Conservation (phyloP, 768 basidiomycete species). For the Xerocomellus chrysenteron region DNA sequence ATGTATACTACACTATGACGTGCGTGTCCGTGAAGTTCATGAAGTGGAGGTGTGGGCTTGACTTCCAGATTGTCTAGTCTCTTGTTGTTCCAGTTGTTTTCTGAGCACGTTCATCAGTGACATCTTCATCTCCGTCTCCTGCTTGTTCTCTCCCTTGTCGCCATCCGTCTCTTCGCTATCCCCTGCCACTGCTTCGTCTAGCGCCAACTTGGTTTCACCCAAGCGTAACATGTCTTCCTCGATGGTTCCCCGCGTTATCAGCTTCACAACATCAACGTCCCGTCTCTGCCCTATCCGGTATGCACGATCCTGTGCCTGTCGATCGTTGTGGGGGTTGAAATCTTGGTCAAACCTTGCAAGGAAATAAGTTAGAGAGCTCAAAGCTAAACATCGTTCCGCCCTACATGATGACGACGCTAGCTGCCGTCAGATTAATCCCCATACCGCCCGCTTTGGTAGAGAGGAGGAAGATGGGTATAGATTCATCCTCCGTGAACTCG, state of each 20-base stretch:
- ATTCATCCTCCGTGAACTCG: conserved; percentile 83
- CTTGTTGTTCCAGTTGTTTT: conserved; percentile 72
- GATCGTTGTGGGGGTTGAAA: conserved; percentile 97
- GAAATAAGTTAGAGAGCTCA: not conserved
- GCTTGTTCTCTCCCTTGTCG: conserved; percentile 57
- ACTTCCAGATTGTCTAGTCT: conserved; percentile 21
- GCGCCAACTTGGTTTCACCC: conserved; percentile 84
- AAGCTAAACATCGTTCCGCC: conserved; percentile 19
- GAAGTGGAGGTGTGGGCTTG: not conserved
- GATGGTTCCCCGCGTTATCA: conserved; percentile 88
- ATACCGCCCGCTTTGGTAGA: conserved; percentile 94
- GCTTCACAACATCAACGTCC: conserved; percentile 91
- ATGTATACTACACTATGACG: conserved; percentile 17
- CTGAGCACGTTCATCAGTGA: conserved; percentile 83
- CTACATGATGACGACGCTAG: conserved; percentile 91
- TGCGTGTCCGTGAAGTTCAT: conserved; percentile 11
- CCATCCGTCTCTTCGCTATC: conserved; percentile 55
- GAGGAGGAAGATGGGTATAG: conserved; percentile 85
- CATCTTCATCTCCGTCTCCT: conserved; percentile 81
- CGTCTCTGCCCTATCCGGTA: conserved; percentile 96
- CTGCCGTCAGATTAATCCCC: conserved; percentile 96
- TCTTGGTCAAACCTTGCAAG: conserved; percentile 87
- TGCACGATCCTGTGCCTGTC: conserved; percentile 95
- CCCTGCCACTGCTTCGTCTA: conserved; percentile 94
- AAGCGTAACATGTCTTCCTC: conserved; percentile 95